Conservation (phyloP, 768 basidiomycete genomes). For the Pleurotus giganteus region DNA sequence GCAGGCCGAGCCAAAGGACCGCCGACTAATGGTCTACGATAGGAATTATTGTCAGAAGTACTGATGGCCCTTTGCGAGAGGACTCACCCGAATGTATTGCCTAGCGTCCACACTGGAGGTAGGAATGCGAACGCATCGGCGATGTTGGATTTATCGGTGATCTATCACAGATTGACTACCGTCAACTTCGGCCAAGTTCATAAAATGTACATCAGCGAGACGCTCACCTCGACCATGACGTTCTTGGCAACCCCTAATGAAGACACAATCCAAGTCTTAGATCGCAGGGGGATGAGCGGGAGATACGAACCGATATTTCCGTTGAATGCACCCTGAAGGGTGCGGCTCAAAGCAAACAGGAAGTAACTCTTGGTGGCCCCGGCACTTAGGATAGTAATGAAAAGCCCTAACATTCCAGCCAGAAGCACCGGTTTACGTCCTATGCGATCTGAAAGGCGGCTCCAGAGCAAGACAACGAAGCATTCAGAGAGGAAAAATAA, state of each 20-base stretch:
- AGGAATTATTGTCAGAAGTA: background rate
- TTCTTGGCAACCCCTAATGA: conserved; percentile 24
- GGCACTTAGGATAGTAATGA: conserved; percentile 38
- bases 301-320: conserved; percentile 25
- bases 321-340: conserved; percentile 29
- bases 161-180: conserved; percentile 11
- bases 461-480: conserved; percentile 43
- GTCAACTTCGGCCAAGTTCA: background rate
- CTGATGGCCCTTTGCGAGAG: background rate
- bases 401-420: conserved; percentile 38
- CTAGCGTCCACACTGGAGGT: conserved; percentile 26
- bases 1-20: conserved; percentile 30
- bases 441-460: conserved; percentile 38
- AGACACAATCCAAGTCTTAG: background rate
- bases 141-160: conserved; percentile 25
- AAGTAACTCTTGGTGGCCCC: conserved; percentile 39
- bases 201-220: background rate
- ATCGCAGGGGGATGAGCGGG: background rate
- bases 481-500: conserved; percentile 43
- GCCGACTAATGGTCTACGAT: conserved; percentile 26
- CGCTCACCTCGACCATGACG: conserved; percentile 28
- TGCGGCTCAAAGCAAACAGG: conserved; percentile 23
- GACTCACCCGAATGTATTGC: conserved; percentile 23
- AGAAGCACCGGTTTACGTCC: conserved; percentile 44
- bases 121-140: conserved; percentile 26